Evolutionary conservation across 2,329 filamentous ascomycete genomes (phyloP).

Genomic region (Fusarium coicis): DNA sequence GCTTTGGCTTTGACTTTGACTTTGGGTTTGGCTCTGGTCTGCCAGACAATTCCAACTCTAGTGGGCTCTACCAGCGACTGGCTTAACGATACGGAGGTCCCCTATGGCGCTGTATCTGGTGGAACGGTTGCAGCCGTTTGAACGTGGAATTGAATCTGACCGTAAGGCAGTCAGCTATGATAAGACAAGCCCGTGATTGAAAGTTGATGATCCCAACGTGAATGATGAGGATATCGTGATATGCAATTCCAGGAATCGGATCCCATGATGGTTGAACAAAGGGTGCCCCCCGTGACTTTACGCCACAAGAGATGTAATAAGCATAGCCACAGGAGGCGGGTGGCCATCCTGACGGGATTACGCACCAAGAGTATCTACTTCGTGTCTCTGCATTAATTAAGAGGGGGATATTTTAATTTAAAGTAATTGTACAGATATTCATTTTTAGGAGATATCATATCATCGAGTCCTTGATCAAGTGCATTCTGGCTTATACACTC

Average conservation of each 20-base stretch:
- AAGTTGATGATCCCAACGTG: background rate
- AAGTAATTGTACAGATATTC: background rate
- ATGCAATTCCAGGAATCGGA: slow-evolving; percentile 21
- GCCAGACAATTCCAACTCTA: slow-evolving; percentile 37
- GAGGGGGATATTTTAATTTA: background rate
- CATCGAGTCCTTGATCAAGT: background rate
- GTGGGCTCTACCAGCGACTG: slow-evolving; percentile 25
- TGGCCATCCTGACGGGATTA: background rate
- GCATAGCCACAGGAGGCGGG: slow-evolving; percentile 29
- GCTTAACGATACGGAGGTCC: slow-evolving; percentile 19
- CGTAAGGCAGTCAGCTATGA: background rate
- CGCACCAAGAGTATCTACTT: background rate
- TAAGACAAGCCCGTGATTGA: background rate
- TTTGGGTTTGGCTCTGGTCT: slow-evolving; percentile 7
- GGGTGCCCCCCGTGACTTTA: background rate
- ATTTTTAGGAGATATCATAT: background rate
- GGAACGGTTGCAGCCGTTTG: background rate
- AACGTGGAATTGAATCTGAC: background rate
- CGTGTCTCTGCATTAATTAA: background rate
- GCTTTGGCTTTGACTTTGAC: background rate
- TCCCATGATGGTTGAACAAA: slow-evolving; percentile 5
- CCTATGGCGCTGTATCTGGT: slow-evolving; percentile 22
- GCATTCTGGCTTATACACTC: background rate
- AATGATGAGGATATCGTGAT: slow-evolving; percentile 29
- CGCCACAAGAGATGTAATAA: slow-evolving; percentile 12